Evolutionary conservation across 805 yeast genomes (phyloP).

Genomic region (Barnettozyma siamensis): DNA sequence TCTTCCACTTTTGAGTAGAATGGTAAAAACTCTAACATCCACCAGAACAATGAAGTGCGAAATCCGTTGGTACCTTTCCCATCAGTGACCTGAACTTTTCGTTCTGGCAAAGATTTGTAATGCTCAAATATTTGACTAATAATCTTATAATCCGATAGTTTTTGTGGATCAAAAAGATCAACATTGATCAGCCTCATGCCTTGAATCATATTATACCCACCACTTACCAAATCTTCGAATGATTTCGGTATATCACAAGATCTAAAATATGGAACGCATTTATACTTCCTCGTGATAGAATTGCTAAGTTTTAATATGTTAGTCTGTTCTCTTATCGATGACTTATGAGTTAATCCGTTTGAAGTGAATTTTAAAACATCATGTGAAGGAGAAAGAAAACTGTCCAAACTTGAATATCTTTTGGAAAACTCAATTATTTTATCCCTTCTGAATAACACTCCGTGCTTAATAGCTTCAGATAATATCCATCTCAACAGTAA

Average conservation of each 20-base stretch:
- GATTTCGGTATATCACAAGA: conserved; percentile 13
- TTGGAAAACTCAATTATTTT: conserved; percentile 36
- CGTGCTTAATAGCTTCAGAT: conserved; percentile 44
- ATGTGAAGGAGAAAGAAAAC: conserved; percentile 46
- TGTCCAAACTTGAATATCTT: conserved; percentile 34
- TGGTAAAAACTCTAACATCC: conserved; percentile 59
- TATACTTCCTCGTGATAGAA: conserved; percentile 2
- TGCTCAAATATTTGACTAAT: conserved; percentile 11
- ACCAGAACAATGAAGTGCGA: conserved; percentile 41
- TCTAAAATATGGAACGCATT: conserved; percentile 15
- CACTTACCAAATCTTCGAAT: conserved; percentile 11
- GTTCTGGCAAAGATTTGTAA: conserved; percentile 18
- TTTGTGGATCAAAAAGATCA: conserved; percentile 5
- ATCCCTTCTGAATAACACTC: conserved; percentile 40
- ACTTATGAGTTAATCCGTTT: conserved; percentile 11
- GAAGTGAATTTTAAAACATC: conserved; percentile 37
- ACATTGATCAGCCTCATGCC: conserved; percentile 14
- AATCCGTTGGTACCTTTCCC: conserved; percentile 33
- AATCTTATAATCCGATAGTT: neutral
- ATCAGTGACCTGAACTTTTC: conserved; percentile 28
- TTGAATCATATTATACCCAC: conserved; percentile 13
- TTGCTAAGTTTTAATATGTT: conserved; percentile 9
- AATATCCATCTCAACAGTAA: conserved; percentile 58
- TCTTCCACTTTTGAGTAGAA: conserved; percentile 46
- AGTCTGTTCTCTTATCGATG: conserved; percentile 8